Evolutionary conservation across 2,329 filamentous ascomycete genomes (phyloP).

Genomic region (Karstenula rhodostoma): DNA sequence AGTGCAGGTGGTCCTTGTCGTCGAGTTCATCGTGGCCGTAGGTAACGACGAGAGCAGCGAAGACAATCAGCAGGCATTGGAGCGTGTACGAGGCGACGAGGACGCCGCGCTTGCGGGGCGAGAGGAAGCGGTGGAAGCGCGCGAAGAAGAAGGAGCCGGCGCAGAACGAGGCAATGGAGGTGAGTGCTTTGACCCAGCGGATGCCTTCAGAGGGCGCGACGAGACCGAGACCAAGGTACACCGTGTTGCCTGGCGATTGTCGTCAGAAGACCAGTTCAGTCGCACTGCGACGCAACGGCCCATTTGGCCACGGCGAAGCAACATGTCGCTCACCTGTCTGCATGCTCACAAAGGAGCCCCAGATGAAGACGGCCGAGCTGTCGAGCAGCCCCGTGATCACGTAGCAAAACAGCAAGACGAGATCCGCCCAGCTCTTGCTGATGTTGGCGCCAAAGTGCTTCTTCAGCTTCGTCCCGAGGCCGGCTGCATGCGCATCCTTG

Average conservation of each 20-base stretch:
- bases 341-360: slow-evolving; percentile 85
- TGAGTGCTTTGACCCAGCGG: slow-evolving; percentile 76
- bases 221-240: slow-evolving; percentile 80
- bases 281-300: neutral
- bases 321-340: slow-evolving; percentile 68
- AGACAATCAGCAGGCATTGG: slow-evolving; percentile 53
- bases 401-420: slow-evolving; percentile 76
- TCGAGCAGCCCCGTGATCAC: slow-evolving; percentile 80
- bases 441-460: slow-evolving; percentile 59
- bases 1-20: slow-evolving; percentile 46
- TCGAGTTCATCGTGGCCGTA: slow-evolving; percentile 48
- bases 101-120: slow-evolving; percentile 70
- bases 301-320: neutral
- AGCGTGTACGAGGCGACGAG: slow-evolving; percentile 58
- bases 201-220: slow-evolving; percentile 61
- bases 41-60: slow-evolving; percentile 54
- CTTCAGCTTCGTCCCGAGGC: slow-evolving; percentile 23
- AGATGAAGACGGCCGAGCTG: slow-evolving; percentile 77
- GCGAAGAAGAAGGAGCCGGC: slow-evolving; percentile 76
- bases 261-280: slow-evolving; percentile 19
- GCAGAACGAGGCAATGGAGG: slow-evolving; percentile 75
- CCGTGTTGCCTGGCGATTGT: slow-evolving; percentile 67
- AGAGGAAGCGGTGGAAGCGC: slow-evolving; percentile 70
- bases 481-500: slow-evolving; percentile 23
- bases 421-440: slow-evolving; percentile 69